phyloP scores from a whole-genome alignment of 768 basidiomycete species.

The Ramaria sp. region DNA sequence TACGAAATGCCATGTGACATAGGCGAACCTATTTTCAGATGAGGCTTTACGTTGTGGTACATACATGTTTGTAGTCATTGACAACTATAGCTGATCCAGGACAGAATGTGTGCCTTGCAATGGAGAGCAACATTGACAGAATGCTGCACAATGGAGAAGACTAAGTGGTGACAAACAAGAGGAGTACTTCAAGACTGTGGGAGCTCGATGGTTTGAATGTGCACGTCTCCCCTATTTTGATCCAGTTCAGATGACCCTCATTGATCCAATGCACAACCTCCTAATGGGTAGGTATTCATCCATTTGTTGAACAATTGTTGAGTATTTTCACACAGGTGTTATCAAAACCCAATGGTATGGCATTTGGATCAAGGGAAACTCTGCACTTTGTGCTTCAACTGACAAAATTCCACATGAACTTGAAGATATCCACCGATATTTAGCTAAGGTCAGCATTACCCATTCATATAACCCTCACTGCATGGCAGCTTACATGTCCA shows the following conservation, averaged over 20 bases:
- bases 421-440: not conserved
- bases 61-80: no score
- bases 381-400: not conserved
- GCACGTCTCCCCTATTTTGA: constrained; percentile 22
- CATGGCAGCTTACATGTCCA: no score
- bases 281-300: constrained; percentile 18
- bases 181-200: constrained; percentile 8
- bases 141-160: not conserved
- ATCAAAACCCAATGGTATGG: constrained; percentile 10
- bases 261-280: constrained; percentile 26
- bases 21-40: constrained; percentile 11
- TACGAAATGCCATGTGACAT: constrained; percentile 16
- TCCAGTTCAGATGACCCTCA: constrained; percentile 16
- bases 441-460: not conserved
- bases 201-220: constrained; percentile 18
- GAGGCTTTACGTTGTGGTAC: constrained; percentile 1
- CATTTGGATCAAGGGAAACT: constrained; percentile 8
- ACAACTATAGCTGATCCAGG: no score
- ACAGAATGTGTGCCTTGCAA: no score
- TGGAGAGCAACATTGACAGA: no score
- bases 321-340: constrained; percentile 7
- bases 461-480: no score
- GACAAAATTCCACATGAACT: not conserved
- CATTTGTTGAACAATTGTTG: no score
- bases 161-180: not conserved